Evolutionary conservation across 2,329 filamentous ascomycete genomes (phyloP).

Genomic region (Decorospora gaudefroyi): DNA sequence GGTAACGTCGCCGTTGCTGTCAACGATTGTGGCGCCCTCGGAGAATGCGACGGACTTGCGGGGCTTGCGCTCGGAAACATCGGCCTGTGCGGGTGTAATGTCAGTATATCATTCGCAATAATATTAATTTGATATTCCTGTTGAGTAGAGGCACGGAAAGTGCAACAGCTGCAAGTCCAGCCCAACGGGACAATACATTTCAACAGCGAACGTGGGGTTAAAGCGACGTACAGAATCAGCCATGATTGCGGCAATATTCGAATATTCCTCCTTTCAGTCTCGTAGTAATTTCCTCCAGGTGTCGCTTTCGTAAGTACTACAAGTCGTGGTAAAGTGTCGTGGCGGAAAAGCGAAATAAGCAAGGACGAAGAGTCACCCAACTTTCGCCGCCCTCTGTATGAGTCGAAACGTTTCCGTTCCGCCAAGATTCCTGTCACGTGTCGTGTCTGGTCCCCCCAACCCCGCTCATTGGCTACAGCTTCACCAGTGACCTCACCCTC

Average conservation of each 20-base stretch:
- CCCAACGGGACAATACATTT: constrained; percentile 16
- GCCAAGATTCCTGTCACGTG: constrained; percentile 30
- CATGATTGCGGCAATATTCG: constrained; percentile 55
- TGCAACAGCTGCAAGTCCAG: constrained; percentile 5
- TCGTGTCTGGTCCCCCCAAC: constrained; percentile 24
- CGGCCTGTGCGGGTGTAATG: constrained; percentile 46
- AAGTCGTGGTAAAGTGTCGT: constrained; percentile 1
- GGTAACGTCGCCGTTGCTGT: constrained; percentile 84
- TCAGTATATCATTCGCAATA: constrained; percentile 22
- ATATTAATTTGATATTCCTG: not conserved
- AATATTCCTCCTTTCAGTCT: constrained; percentile 5
- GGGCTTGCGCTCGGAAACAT: constrained; percentile 65
- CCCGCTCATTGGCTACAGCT: constrained; percentile 32
- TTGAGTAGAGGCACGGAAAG: not conserved
- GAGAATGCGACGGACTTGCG: constrained; percentile 95
- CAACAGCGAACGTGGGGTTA: constrained; percentile 31
- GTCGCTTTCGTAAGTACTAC: not conserved
- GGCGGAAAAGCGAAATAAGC: constrained; percentile 2
- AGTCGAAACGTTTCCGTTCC: constrained; percentile 23
- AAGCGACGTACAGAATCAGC: constrained; percentile 52
- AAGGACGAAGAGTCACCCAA: constrained; percentile 1
- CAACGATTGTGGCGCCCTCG: constrained; percentile 83
- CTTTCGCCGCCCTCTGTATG: constrained; percentile 22
- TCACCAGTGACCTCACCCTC: constrained; percentile 22
- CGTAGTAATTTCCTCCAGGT: not conserved